Base-by-base conservation (phyloP, 2,329 filamentous ascomycete species). In the Pseudogymnoascus sp. region DNA sequence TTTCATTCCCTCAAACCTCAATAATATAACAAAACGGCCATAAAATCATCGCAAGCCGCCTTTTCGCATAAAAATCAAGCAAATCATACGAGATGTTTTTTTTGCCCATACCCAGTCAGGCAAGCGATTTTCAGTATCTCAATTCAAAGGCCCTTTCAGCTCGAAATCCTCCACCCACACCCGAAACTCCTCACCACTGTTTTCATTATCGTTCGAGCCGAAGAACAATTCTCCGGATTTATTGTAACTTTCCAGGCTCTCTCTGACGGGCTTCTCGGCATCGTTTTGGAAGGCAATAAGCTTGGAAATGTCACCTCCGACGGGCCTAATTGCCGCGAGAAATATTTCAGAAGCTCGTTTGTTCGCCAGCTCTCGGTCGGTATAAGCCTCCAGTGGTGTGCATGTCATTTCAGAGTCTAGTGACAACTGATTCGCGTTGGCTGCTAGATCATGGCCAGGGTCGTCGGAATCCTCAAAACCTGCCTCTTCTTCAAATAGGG, bases 261-360 rank as follows among this genome's bases (percentile, higher is more conserved):
- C 47, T 53, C 47, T 53, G 15, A 53, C 15, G 3, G 28, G 28
- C 47, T 33, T 35, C 11, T 4, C 28, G 14, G 47, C 47, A 2
- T 53, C 47, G 2, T 35, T 53, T 33, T 53, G 47, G 11, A 53
- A 53, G 9, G 28, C 47, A 20, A 33, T 15, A 53, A 53, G 47
- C 15, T 33, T 28, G 9, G 47, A 18, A 53, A 53, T 53, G 14
- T 53, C 47, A 14, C 47, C 47, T 33, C 47, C 47, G 2, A 53
- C 47, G 5, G 47, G 47, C 47, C 47, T 33, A 14, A 53, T 53
- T 20, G 12, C 9, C 2, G n/a, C 47, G 1, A 53, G 47, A 35
- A 53, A 53, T 53, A 53, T 53, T 28, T 53, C 47, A n/a, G 47
- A 53, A 4, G 47, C 47, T 4, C 28, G 47, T 15, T 53, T 53